phyloP scores from a whole-genome alignment of 2,329 filamentous ascomycete species.

The Ilyonectria mors-panacis region DNA sequence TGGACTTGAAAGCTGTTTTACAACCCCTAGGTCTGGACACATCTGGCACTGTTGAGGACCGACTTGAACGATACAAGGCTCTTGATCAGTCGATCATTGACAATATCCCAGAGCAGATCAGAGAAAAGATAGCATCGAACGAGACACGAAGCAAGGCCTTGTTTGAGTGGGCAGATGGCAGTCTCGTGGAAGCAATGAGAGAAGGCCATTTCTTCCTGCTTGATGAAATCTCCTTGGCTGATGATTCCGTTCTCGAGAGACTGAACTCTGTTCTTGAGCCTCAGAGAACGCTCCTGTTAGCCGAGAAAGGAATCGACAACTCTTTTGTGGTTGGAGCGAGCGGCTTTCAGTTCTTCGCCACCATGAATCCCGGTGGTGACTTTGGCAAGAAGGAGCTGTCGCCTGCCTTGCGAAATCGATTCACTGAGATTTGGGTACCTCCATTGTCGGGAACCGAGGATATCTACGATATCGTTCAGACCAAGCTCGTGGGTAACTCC shows the following conservation, averaged over 20 bases:
- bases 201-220: constrained; percentile 91
- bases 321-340: constrained; percentile 82
- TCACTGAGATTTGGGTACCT: constrained; percentile 99
- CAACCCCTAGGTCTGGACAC: constrained; percentile 56
- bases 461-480: constrained; percentile 86
- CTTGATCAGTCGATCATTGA: constrained; percentile 63
- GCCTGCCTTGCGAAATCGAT: constrained; percentile 93
- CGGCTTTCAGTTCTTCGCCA: constrained; percentile 96
- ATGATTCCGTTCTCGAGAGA: constrained; percentile 96
- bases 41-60: constrained; percentile 64
- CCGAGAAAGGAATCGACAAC: constrained; percentile 91
- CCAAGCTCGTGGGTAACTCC: constrained; percentile 75
- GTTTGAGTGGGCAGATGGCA: constrained; percentile 97
- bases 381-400: constrained; percentile 99
- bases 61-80: constrained; percentile 70
- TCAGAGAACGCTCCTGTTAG: constrained; percentile 86
- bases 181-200: constrained; percentile 94
- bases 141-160: constrained; percentile 82
- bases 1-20: constrained; percentile 70
- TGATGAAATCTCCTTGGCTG: constrained; percentile 97
- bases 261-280: constrained; percentile 97
- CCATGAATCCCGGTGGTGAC: constrained; percentile 99
- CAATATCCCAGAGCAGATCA: constrained; percentile 64
- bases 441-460: constrained; percentile 88
- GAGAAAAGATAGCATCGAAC: constrained; percentile 62